A percentile compares a stretch with the other conserved stretches of the same genome.
These are phyloP conservation scores for Anthostomella pinea DNA, from an alignment of 2,329 filamentous ascomycete species.

Conservation along the genomic window DNA sequence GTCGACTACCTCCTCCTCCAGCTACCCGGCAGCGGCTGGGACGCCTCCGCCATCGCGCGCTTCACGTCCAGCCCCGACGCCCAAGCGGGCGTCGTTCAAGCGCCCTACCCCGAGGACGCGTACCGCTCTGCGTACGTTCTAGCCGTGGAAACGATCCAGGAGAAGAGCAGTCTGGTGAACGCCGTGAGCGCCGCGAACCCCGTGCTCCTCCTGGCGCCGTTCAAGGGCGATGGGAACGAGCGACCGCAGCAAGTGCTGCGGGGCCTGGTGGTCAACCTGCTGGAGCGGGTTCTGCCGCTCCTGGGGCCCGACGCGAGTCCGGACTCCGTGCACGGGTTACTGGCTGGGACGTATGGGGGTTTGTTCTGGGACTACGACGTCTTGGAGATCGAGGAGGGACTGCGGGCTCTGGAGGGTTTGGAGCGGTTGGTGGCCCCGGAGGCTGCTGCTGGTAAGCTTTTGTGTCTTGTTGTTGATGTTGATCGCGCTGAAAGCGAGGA, in stretches of 20 bases:
- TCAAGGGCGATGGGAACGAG: not conserved
- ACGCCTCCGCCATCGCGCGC: too few relatives aligned
- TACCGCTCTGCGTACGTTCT: not conserved
- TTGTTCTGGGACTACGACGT: not conserved
- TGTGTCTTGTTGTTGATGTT: slow-evolving; percentile 2
- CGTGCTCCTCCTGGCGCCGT: not conserved
- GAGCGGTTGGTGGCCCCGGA: not conserved
- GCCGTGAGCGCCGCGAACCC: not conserved
- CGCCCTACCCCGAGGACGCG: not conserved
- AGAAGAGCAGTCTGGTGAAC: not conserved
- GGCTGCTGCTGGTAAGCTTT: not conserved
- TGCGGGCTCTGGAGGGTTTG: not conserved
- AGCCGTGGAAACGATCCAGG: not conserved
- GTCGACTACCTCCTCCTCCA: too few relatives aligned
- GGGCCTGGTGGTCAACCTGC: not conserved
- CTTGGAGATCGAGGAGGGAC: not conserved
- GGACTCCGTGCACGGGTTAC: not conserved
- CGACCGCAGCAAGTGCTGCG: not conserved
- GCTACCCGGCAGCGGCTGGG: too few relatives aligned
- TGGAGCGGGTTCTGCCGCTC: not conserved
- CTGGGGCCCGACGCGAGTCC: not conserved
- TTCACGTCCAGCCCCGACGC: too few relatives aligned
- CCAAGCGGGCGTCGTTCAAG: not conserved
- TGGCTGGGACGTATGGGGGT: too few relatives aligned
- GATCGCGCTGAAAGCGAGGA: not conserved